Evolutionary conservation across 805 yeast species (phyloP), one percentile per base, ranked within the genome.

Genomic region (Hanseniaspora mollemarum): DNA sequence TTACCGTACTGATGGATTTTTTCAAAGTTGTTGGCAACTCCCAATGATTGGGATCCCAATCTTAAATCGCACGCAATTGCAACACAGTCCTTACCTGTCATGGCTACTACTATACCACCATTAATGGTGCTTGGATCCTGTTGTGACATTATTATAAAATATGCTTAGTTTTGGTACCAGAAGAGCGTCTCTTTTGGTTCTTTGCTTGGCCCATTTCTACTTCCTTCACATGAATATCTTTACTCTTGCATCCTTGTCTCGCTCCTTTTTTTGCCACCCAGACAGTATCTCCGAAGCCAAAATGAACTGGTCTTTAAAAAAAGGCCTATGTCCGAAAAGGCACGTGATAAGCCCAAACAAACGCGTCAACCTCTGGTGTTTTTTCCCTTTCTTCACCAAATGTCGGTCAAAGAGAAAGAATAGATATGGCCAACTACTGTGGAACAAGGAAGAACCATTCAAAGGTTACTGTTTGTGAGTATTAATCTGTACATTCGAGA

Each of bases 71-170:
- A 82, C 3, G 96, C 99, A 61, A 92, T 87, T 28, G 97, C 98
- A 51, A 92, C 88, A 73, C 99, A 92, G 59, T 87, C 96, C 64
- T 94, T 88, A 60, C 99, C 99, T 24, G 82, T 82, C 99, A 92
- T 92, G 57, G 98, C 98, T 31, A 94, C 94, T 48, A 95, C 95
- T 56, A 95, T 76, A 69, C 99, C 98, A 70, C 96, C 87, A 65
- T 51, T 42, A 12, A 41, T 40, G 15, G 54, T 61, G 54, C 60
- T 51, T 51, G 53, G 53, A 44, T 51, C 53, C 40, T 51, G 53
- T 22, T 42, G 48, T n/a, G 48, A 43, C 48, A 43, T 43, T 25
- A n/a, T 33, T 22, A n/a, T 40, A 12, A 26, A 19, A 16, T 36
- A 19, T 18, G 9, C 16, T 32, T 32, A 6, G 16, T 32, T 9